phyloP scores from a whole-genome alignment of 768 basidiomycete genomes.

The Pleurotus tuoliensis region DNA sequence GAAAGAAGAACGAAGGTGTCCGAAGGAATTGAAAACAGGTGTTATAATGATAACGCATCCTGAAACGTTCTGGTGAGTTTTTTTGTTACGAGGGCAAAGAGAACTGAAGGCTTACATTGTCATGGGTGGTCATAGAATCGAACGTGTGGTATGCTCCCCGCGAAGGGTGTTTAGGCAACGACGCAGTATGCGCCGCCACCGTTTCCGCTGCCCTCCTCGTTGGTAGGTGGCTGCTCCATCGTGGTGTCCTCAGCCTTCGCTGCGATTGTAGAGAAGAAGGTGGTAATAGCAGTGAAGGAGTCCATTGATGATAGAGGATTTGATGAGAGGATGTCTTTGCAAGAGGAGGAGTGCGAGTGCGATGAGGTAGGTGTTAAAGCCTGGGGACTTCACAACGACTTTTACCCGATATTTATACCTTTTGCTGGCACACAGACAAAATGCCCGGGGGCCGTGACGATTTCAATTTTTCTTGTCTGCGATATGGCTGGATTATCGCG shows the following conservation, averaged over 20 bases:
- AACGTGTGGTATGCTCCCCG: not conserved
- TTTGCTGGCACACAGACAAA: too few relatives aligned
- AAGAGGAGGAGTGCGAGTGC: not conserved
- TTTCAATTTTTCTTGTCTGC: too few relatives aligned
- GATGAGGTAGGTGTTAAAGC: conserved; percentile 1
- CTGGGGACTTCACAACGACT: not conserved
- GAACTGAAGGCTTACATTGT: not conserved
- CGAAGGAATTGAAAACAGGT: not conserved
- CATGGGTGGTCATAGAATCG: not conserved
- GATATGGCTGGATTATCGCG: too few relatives aligned
- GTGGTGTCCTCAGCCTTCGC: conserved; percentile 2
- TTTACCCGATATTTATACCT: too few relatives aligned
- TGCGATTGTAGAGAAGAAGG: conserved; percentile 8
- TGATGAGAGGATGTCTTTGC: not conserved
- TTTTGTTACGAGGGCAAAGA: not conserved
- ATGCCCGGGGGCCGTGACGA: too few relatives aligned
- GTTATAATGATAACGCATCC: not conserved
- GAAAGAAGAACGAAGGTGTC: not conserved
- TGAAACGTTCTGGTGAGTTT: not conserved
- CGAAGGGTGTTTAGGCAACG: conserved; percentile 4
- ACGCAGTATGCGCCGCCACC: conserved; percentile 9
- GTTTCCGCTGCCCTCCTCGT: conserved; percentile 3
- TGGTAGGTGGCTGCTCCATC: conserved; percentile 3
- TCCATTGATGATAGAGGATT: conserved; percentile 8
- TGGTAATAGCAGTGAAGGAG: conserved; percentile 3